These are phyloP conservation scores for Curvularia lunata DNA, from an alignment of 2,329 filamentous ascomycete species.

Conservation along the genomic window DNA sequence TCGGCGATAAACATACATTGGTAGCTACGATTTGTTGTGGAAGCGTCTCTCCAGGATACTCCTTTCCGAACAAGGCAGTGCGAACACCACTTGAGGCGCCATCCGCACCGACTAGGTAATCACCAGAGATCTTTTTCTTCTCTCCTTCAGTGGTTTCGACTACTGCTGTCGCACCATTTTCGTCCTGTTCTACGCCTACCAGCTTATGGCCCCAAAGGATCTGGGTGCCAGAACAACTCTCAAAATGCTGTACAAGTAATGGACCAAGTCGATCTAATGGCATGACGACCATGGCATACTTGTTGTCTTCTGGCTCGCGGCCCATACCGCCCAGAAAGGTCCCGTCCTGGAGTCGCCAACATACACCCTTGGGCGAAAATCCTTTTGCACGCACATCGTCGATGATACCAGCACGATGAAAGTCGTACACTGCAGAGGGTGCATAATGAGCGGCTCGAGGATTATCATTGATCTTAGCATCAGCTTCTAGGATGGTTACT, in stretches of 20 bases:
- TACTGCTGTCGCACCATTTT: constrained; percentile 35
- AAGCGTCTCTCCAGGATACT: constrained; percentile 66
- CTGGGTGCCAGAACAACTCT: constrained; percentile 34
- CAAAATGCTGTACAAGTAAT: constrained; percentile 38
- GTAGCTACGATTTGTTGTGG: constrained; percentile 67
- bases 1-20: constrained; percentile 55
- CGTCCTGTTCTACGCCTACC: constrained; percentile 40
- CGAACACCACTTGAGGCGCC: constrained; percentile 45
- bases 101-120: constrained; percentile 46
- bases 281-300: constrained; percentile 40
- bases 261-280: constrained; percentile 41
- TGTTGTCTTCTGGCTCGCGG: constrained; percentile 35
- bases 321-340: constrained; percentile 42
- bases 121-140: constrained; percentile 35
- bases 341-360: constrained; percentile 53
- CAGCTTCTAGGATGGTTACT: constrained; percentile 63
- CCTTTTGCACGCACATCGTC: constrained; percentile 56
- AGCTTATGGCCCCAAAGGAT: constrained; percentile 44
- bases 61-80: constrained; percentile 41
- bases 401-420: constrained; percentile 65
- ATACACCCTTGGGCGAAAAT: constrained; percentile 52
- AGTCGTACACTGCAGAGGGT: constrained; percentile 63
- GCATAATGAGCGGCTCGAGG: constrained; percentile 69
- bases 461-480: constrained; percentile 61
- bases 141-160: constrained; percentile 35